phyloP scores from a whole-genome alignment of 768 basidiomycete species.

The Lentinula guzmanii region DNA sequence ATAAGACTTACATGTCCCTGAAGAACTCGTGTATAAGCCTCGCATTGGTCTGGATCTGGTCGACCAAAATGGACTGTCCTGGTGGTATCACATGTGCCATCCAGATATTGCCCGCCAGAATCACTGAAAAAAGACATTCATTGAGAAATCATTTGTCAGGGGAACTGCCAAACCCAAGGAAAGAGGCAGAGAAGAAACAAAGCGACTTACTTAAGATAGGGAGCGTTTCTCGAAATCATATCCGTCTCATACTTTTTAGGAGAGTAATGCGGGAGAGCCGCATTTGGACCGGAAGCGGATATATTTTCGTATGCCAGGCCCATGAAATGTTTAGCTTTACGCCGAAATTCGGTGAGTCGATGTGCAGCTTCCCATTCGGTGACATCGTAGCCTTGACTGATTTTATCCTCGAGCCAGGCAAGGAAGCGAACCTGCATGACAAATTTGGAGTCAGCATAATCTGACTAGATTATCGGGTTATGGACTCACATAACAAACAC shows the following conservation, averaged over 20 bases:
- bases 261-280: conserved; percentile 90
- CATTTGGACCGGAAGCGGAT: conserved; percentile 85
- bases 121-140: conserved; percentile 47
- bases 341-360: conserved; percentile 71
- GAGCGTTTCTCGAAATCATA: conserved; percentile 70
- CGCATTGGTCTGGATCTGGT: conserved; percentile 79
- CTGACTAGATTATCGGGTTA: conserved; percentile 5
- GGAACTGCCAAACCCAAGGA: not conserved
- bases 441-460: not conserved
- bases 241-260: conserved; percentile 64
- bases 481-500: conserved; percentile 68
- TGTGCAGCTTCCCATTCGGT: conserved; percentile 92
- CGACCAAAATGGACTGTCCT: conserved; percentile 83
- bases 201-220: conserved; percentile 79
- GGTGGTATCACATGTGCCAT: conserved; percentile 86
- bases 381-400: conserved; percentile 71
- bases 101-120: conserved; percentile 84
- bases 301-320: conserved; percentile 89
- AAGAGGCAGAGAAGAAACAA: not conserved
- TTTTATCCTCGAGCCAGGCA: conserved; percentile 84
- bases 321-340: conserved; percentile 67
- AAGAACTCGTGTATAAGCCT: conserved; percentile 90
- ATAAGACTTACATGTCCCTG: conserved; percentile 82
- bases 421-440: conserved; percentile 62
- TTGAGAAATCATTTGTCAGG: not conserved